phyloP scores from a whole-genome alignment of 2,329 filamentous ascomycete species.

The Thelonectria blattea region DNA sequence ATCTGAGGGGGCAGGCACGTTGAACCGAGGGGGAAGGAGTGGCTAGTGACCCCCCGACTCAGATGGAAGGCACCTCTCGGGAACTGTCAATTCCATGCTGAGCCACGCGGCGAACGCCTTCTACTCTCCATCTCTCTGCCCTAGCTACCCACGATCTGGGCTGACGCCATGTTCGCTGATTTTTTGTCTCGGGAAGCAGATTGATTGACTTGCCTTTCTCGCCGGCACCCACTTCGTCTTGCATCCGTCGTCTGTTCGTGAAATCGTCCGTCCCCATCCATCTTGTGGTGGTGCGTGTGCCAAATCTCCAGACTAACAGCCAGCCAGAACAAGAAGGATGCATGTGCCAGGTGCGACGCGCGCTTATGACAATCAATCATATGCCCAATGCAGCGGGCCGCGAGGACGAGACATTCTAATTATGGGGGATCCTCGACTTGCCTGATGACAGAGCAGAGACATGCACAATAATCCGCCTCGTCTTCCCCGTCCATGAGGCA shows the following conservation, averaged over 20 bases:
- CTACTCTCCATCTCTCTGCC: constrained; percentile 13
- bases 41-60: constrained; percentile 8
- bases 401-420: constrained; percentile 15
- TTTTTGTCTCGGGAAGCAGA: background rate
- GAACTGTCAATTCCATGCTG: constrained; percentile 3
- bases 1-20: background rate
- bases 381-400: constrained; percentile 1
- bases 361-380: constrained; percentile 24
- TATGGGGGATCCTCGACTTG: constrained; percentile 6
- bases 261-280: background rate
- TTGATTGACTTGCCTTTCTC: background rate
- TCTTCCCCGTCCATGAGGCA: background rate
- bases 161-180: constrained; percentile 38
- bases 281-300: background rate
- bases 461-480: background rate
- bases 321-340: background rate
- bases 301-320: background rate
- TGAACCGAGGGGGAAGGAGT: background rate
- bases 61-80: background rate
- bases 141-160: constrained; percentile 27
- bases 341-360: constrained; percentile 2
- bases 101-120: constrained; percentile 12
- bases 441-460: background rate
- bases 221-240: background rate
- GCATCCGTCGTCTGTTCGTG: background rate